phyloP scores from a whole-genome alignment of 176 grass and related monocot genomes.

The Zoysia japonica region DNA sequence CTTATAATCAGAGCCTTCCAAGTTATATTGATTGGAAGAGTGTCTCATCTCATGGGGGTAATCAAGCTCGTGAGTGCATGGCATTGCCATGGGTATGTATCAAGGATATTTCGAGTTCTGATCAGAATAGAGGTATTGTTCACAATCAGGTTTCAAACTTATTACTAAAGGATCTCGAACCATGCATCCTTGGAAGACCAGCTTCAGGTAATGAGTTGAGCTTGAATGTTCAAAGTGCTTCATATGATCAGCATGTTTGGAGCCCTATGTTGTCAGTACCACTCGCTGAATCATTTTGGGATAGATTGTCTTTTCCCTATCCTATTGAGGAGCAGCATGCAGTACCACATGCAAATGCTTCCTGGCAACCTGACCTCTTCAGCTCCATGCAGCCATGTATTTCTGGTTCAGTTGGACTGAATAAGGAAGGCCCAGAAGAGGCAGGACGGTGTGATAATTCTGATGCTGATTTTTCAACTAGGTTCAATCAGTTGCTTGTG shows the following conservation, averaged over 20 bases:
- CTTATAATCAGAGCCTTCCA: constrained; percentile 24
- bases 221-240: constrained; percentile 36
- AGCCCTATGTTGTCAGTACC: constrained; percentile 28
- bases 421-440: neutral
- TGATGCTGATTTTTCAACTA: constrained; percentile 27
- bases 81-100: constrained; percentile 41
- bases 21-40: constrained; percentile 40
- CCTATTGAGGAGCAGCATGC: constrained; percentile 37
- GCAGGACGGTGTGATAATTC: constrained; percentile 20
- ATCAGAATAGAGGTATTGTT: constrained; percentile 23
- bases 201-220: constrained; percentile 35
- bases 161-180: constrained; percentile 46
- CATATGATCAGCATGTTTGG: constrained; percentile 31
- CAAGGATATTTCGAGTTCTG: constrained; percentile 33
- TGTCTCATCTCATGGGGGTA: constrained; percentile 10
- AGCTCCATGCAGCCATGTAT: constrained; percentile 31
- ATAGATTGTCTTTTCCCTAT: constrained; percentile 28
- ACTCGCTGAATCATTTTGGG: constrained; percentile 23
- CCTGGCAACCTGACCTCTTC: constrained; percentile 26
- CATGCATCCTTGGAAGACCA: neutral
- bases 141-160: constrained; percentile 41
- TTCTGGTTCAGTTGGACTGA: constrained; percentile 37
- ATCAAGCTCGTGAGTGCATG: constrained; percentile 37
- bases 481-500: constrained; percentile 26
- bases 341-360: constrained; percentile 36